Conservation (phyloP, 352 stramenopile species). For the Plasmopara halstedii region DNA sequence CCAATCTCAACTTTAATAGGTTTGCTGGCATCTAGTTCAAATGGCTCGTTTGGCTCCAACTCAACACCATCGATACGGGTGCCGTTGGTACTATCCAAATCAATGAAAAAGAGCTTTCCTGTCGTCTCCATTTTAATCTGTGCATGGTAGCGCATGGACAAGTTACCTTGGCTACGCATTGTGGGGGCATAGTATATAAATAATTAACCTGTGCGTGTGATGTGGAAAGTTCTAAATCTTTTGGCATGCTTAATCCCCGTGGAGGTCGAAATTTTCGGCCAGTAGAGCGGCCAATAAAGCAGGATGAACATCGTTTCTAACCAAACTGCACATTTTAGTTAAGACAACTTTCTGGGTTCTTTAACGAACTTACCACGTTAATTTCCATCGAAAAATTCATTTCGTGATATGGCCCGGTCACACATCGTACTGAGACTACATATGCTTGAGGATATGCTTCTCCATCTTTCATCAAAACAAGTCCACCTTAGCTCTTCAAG, state of each 20-base stretch:
- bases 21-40: neutral
- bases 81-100: constrained; percentile 80
- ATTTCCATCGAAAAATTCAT: constrained; percentile 54
- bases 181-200: neutral
- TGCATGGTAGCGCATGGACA: neutral
- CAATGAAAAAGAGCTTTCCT: constrained; percentile 56
- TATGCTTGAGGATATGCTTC: constrained; percentile 24
- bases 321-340: constrained; percentile 1
- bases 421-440: constrained; percentile 44
- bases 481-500: constrained; percentile 2
- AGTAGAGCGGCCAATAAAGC: constrained; percentile 69
- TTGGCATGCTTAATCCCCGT: constrained; percentile 64
- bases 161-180: too few species aligned
- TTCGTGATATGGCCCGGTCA: constrained; percentile 50
- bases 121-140: constrained; percentile 62
- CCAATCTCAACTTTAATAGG: neutral
- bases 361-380: constrained; percentile 27
- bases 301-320: constrained; percentile 43
- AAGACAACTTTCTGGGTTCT: neutral
- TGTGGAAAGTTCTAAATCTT: constrained; percentile 78
- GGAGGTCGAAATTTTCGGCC: constrained; percentile 71
- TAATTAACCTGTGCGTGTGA: constrained; percentile 56
- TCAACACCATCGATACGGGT: constrained; percentile 52
- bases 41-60: constrained; percentile 15
- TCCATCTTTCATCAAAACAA: constrained; percentile 5